Base-by-base conservation (phyloP, 192 early-diverging fungal genomes). In the Podila minutissima region DNA sequence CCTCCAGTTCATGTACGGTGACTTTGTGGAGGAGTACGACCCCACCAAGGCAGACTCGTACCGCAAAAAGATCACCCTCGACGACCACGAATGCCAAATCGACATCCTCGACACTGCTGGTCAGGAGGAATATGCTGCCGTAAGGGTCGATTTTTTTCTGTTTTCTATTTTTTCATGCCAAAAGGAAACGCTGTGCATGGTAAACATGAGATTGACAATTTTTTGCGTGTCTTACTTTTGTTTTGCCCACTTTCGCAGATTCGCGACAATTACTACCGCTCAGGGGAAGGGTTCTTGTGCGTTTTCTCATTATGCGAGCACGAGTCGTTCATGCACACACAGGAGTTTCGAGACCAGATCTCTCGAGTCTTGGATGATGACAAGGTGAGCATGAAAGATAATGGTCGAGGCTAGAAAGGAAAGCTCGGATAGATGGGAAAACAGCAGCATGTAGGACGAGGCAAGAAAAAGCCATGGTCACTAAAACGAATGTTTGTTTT, bases 1-100 rank as follows among this genome's bases (percentile, higher is more conserved):
- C 0, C 85, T 97, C 35, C 93, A 96, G 83, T 95, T 92, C 87
- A 92, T 95, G 94, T 95, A 95, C 62, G 94, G 95, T 62, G 94
- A 97, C 86, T 97, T 97, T 86, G 92, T 95, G 62, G 94, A 97
- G 84, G 94, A 97, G 75, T 97, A 97, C 85, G 95, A 97, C 76
- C 95, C 95, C 28, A 97, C 95, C 41, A 97, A 96, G 74, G 95
- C 94, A 57, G 95, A 97, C 79, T 93, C 91, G 35, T 97, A 97
- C 84, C 88, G 94, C 46, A 97, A 96, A 82, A 95, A 95, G 84
- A 88, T 93, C 46, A 71, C 83, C 28, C 91, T 84, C 49, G 94
- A 96, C 71, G 83, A 82, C 33, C 87, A 88, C 31, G 94, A 96
- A 64, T 94, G 93, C 74, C 92, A 94, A 62, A 92, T 97, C 67